Conservation (phyloP, 768 basidiomycete genomes). For the Mycena capillaripes region DNA sequence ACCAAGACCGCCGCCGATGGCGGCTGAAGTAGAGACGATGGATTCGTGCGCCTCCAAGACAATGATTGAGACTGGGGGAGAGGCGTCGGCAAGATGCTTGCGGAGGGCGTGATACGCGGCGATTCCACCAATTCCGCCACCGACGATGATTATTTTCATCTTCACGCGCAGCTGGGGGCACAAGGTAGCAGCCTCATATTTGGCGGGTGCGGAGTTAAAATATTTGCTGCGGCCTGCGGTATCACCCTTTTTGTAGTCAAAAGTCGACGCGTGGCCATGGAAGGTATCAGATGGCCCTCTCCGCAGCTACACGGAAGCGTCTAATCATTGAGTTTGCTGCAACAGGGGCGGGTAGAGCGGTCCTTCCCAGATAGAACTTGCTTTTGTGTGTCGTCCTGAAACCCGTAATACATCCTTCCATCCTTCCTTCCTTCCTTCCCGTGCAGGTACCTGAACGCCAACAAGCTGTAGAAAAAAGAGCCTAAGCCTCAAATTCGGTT, state of each 20-base stretch:
- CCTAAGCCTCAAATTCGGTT: too few relatives aligned
- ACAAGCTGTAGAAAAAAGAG: too few relatives aligned
- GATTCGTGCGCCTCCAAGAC: constrained; percentile 51
- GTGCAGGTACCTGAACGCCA: too few relatives aligned
- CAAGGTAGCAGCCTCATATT: background rate
- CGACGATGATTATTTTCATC: constrained; percentile 41
- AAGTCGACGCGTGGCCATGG: constrained; percentile 15
- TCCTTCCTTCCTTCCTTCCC: too few relatives aligned
- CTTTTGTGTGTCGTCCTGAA: too few relatives aligned
- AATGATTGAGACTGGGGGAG: constrained; percentile 41
- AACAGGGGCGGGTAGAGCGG: background rate
- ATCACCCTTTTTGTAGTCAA: background rate
- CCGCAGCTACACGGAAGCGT: constrained; percentile 18
- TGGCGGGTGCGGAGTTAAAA: constrained; percentile 12
- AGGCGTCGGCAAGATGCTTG: constrained; percentile 46
- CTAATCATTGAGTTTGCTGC: background rate
- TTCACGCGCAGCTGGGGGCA: constrained; percentile 9
- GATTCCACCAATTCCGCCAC: constrained; percentile 40
- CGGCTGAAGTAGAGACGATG: constrained; percentile 41
- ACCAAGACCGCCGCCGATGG: constrained; percentile 53
- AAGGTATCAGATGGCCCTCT: constrained; percentile 23
- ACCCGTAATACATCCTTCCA: too few relatives aligned
- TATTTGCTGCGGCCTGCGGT: constrained; percentile 36
- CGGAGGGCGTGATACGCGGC: constrained; percentile 38
- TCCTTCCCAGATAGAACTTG: too few relatives aligned